These are phyloP conservation scores for Eudorina sp. DNA, from an alignment of 139 green algal genomes.

Conservation along the genomic window DNA sequence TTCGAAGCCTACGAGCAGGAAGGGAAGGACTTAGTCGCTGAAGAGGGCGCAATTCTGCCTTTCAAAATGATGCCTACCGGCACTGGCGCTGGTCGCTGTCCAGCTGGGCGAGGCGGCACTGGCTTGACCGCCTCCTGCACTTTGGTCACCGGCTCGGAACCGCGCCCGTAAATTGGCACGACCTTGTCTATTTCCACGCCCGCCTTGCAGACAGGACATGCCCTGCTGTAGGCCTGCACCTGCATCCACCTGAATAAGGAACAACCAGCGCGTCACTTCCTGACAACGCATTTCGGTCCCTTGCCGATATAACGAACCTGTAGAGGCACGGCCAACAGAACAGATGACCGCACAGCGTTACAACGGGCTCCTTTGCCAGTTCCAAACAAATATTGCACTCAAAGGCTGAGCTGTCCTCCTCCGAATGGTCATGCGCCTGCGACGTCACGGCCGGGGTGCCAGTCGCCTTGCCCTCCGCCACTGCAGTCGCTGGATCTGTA, in stretches of 20 bases:
- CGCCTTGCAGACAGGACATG: constrained; percentile 96
- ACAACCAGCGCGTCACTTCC: too few species aligned
- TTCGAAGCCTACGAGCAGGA: background rate
- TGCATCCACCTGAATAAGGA: constrained; percentile 85
- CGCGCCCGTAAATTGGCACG: constrained; percentile 90
- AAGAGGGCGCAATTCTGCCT: background rate
- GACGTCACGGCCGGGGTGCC: background rate
- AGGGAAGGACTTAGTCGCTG: background rate
- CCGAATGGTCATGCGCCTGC: constrained; percentile 13
- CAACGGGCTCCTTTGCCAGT: constrained; percentile 89
- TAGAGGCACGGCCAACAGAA: constrained; percentile 98
- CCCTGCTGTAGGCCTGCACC: constrained; percentile 71
- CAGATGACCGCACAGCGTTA: constrained; percentile 96
- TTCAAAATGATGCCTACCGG: background rate
- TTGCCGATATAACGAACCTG: constrained; percentile 68
- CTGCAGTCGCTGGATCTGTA: background rate
- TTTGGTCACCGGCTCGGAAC: constrained; percentile 65
- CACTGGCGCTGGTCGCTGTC: constrained; percentile 23
- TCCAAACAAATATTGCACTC: constrained; percentile 98
- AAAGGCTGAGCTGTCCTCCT: constrained; percentile 69
- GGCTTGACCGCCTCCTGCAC: constrained; percentile 41
- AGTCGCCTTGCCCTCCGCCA: background rate
- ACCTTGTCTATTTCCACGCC: constrained; percentile 88
- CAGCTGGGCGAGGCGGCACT: constrained; percentile 31
- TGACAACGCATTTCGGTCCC: too few species aligned